phyloP scores from a whole-genome alignment of 148 eudicot species.

The Rhododendron ferrugineum region DNA sequence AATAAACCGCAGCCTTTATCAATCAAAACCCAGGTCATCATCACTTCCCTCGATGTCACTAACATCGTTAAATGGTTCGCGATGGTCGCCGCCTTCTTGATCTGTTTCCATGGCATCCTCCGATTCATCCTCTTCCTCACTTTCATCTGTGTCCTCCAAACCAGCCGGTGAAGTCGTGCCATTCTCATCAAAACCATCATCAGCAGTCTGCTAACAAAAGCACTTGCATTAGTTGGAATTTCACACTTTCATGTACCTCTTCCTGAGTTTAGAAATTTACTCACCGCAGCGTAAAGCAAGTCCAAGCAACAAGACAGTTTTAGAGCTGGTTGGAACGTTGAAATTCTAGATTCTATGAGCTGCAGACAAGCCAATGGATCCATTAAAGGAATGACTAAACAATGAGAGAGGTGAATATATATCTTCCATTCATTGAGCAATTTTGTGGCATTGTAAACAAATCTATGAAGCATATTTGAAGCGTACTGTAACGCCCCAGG shows the following conservation, averaged over 20 bases:
- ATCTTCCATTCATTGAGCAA: not conserved
- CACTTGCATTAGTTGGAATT: slow-evolving; percentile 4
- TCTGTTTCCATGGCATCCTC: slow-evolving; percentile 85
- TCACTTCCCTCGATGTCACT: slow-evolving; percentile 58
- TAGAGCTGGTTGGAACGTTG: slow-evolving; percentile 52
- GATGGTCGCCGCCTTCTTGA: slow-evolving; percentile 34
- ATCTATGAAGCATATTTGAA: not conserved
- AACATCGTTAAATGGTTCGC: slow-evolving; percentile 34
- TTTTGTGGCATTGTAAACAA: not conserved
- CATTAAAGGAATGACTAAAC: not conserved
- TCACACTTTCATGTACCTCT: not conserved
- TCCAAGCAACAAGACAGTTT: slow-evolving; percentile 66
- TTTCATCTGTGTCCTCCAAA: slow-evolving; percentile 64
- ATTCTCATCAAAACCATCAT: slow-evolving; percentile 48
- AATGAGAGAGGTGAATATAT: not conserved
- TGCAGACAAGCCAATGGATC: slow-evolving; percentile 21
- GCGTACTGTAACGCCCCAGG: no score
- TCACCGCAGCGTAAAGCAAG: slow-evolving; percentile 65
- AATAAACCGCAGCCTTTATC: not conserved
- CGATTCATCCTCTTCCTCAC: slow-evolving; percentile 41
- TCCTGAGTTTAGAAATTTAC: slow-evolving; percentile 11
- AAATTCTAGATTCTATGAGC: slow-evolving; percentile 84
- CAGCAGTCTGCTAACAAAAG: slow-evolving; percentile 40
- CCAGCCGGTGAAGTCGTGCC: slow-evolving; percentile 41
- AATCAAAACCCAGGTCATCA: slow-evolving; percentile 23